Conservation (phyloP, 1,284 basidiomycete species). For the Cronartium quercuum region DNA sequence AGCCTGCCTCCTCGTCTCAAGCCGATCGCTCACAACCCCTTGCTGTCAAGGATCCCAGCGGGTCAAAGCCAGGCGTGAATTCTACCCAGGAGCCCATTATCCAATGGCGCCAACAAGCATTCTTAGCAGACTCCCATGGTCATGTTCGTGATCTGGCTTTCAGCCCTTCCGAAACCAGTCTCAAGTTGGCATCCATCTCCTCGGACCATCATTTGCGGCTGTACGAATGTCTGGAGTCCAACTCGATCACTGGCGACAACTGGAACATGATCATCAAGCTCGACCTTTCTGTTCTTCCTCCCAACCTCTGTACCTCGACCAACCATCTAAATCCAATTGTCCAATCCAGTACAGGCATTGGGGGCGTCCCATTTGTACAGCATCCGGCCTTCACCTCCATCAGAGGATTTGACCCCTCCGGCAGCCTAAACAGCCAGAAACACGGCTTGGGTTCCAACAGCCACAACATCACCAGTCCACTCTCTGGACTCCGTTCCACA, state of each 20-base stretch:
- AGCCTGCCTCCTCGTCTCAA: constrained; percentile 1
- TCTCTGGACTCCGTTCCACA: constrained; percentile 17
- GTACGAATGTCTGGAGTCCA: constrained; percentile 82
- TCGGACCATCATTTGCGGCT: constrained; percentile 77
- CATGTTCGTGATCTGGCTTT: constrained; percentile 78
- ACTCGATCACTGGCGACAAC: constrained; percentile 54
- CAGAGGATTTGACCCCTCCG: constrained; percentile 42
- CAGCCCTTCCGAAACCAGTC: constrained; percentile 71
- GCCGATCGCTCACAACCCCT: neutral
- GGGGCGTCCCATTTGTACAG: neutral
- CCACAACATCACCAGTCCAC: constrained; percentile 56
- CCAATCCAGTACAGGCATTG: constrained; percentile 8
- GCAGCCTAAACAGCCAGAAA: constrained; percentile 47
- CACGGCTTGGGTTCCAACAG: constrained; percentile 62
- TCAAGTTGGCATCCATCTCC: constrained; percentile 61
- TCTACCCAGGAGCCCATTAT: neutral
- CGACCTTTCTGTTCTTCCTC: constrained; percentile 58
- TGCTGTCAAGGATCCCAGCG: neutral
- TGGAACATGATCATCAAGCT: constrained; percentile 76
- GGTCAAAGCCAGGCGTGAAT: neutral
- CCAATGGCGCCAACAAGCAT: constrained; percentile 62
- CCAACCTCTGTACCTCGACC: constrained; percentile 32
- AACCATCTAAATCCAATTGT: constrained; percentile 25
- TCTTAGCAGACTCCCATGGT: constrained; percentile 72
- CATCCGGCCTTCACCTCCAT: constrained; percentile 33